Conservation (phyloP, 805 yeast genomes). For the Wickerhamiella occidentalis region DNA sequence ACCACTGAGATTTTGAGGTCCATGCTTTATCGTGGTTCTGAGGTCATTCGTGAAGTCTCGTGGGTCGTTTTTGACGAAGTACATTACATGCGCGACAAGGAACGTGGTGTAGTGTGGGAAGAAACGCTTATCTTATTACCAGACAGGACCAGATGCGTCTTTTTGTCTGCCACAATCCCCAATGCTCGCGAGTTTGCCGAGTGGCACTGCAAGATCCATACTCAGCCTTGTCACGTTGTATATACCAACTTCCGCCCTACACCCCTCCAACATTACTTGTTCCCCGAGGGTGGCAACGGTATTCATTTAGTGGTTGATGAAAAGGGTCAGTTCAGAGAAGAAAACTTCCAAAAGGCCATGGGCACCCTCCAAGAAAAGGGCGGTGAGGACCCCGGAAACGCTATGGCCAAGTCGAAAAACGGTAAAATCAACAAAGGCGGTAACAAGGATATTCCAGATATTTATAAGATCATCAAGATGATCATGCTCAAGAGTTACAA, state of each 20-base stretch:
- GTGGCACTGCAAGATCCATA: conserved; percentile 92
- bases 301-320: conserved; percentile 96
- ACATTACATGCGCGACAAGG: conserved; percentile 95
- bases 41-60: conserved; percentile 95
- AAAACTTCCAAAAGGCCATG: conserved; percentile 97
- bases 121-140: conserved; percentile 93
- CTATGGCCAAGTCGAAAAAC: conserved; percentile 50
- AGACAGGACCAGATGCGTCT: conserved; percentile 88
- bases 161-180: conserved; percentile 92
- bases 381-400: conserved; percentile 72
- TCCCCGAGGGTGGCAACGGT: conserved; percentile 98
- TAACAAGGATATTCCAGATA: conserved; percentile 76
- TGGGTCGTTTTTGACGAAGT: conserved; percentile 98
- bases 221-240: conserved; percentile 96
- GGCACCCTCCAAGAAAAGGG: conserved; percentile 69
- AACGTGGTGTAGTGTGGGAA: conserved; percentile 99
- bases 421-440: conserved; percentile 86
- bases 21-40: conserved; percentile 95
- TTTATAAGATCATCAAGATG: conserved; percentile 94
- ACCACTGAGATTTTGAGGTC: conserved; percentile 95
- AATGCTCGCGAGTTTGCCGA: conserved; percentile 98
- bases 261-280: conserved; percentile 90
- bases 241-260: conserved; percentile 98
- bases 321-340: conserved; percentile 90
- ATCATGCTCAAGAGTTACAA: conserved; percentile 92